Conservation (phyloP, 106 monocot genomes). For the Dendrobium huoshanense region DNA sequence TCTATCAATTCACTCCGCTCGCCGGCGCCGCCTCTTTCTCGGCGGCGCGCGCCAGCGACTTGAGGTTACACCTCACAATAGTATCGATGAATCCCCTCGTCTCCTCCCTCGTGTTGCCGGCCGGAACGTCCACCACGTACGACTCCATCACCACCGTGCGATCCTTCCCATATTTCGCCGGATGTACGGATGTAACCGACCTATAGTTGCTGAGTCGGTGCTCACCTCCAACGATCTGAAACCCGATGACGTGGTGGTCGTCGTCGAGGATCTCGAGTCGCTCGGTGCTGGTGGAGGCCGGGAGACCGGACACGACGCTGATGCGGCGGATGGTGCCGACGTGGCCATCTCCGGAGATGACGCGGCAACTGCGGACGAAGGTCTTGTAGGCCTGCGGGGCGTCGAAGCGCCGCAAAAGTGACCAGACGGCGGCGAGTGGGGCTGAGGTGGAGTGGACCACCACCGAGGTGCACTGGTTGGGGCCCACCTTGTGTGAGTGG, state of each 20-base stretch:
- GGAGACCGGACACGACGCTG: conserved; percentile 36
- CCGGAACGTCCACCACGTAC: conserved; percentile 52
- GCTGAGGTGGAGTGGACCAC: conserved; percentile 31
- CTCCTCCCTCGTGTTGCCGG: conserved; percentile 46
- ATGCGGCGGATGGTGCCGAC: conserved; percentile 39
- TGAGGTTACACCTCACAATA: conserved; percentile 44
- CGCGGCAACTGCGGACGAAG: conserved; percentile 36
- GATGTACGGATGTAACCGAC: conserved; percentile 34
- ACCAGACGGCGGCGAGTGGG: conserved; percentile 33
- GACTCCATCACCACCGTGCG: conserved; percentile 45
- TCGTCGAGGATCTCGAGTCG: conserved; percentile 47
- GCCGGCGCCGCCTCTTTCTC: conserved; percentile 5
- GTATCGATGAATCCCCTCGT: conserved; percentile 46
- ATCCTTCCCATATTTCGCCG: conserved; percentile 2
- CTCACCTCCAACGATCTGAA: conserved; percentile 37
- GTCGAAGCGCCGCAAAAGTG: conserved; percentile 44
- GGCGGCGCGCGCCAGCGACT: conserved; percentile 28
- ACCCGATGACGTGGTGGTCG: conserved; percentile 23
- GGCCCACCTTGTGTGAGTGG: too few species aligned
- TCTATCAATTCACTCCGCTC: too few species aligned
- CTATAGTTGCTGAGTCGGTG: conserved; percentile 45
- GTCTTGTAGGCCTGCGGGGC: conserved; percentile 41
- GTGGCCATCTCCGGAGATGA: conserved; percentile 30
- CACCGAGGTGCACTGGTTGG: conserved; percentile 33
- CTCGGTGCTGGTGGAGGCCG: conserved; percentile 35